These are phyloP conservation scores for Cryptococcus sp. DNA, from an alignment of 1,284 basidiomycete species.

Conservation along the genomic window DNA sequence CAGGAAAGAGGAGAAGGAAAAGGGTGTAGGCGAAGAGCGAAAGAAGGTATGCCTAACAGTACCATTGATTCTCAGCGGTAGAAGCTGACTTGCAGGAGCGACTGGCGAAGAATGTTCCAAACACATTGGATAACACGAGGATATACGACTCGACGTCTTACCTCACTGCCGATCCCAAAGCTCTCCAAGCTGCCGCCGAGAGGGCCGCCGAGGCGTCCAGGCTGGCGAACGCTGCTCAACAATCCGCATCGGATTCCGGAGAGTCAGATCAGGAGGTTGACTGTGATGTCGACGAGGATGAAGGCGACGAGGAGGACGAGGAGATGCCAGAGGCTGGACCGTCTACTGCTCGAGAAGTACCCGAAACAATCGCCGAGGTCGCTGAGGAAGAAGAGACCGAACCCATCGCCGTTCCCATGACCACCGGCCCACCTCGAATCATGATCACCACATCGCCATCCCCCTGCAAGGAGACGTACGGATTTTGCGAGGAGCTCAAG, in stretches of 20 bases:
- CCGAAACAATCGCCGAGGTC: conserved; percentile 54
- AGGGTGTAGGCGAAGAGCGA: conserved; percentile 33
- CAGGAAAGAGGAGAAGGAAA: conserved; percentile 38
- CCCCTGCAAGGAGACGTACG: conserved; percentile 73
- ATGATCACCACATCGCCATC: conserved; percentile 86
- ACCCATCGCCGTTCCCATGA: conserved; percentile 7
- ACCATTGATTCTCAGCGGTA: not conserved
- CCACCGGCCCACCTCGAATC: conserved; percentile 61
- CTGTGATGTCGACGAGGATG: conserved; percentile 13
- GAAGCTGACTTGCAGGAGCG: conserved; percentile 61
- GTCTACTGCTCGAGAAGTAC: conserved; percentile 47
- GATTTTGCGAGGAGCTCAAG: conserved; percentile 85
- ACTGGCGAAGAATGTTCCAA: conserved; percentile 74
- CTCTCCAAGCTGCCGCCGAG: conserved; percentile 34
- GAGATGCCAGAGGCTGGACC: conserved; percentile 41
- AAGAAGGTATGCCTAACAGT: conserved; percentile 24
- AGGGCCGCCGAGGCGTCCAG: conserved; percentile 35
- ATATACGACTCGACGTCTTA: conserved; percentile 77
- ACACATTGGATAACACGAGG: conserved; percentile 88
- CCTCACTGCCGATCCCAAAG: conserved; percentile 61
- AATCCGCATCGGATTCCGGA: conserved; percentile 26
- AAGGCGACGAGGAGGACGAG: conserved; percentile 32
- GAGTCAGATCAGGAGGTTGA: conserved; percentile 20
- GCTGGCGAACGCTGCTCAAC: conserved; percentile 32
- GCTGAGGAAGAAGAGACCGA: conserved; percentile 19